A percentile compares a stretch with the other conserved stretches of the same genome.
Evolutionary conservation across 345 rosid species (phyloP).

Genomic region (Arabis alpina): DNA sequence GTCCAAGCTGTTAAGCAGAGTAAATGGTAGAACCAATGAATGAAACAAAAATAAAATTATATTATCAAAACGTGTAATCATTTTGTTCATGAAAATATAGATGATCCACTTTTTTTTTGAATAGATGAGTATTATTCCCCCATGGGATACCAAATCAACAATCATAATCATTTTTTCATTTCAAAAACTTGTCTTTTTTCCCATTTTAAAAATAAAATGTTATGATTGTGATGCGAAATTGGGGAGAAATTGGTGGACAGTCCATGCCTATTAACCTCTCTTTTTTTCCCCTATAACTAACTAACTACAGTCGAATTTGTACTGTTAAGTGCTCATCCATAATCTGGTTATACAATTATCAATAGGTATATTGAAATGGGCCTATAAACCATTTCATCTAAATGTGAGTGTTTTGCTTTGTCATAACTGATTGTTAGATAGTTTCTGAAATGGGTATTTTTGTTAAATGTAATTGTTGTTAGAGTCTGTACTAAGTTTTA

Average conservation of each 20-base stretch:
- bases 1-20: slow-evolving; percentile 38
- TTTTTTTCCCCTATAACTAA: background rate
- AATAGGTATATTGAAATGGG: background rate
- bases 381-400: background rate
- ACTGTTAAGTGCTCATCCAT: background rate
- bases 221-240: slow-evolving; percentile 35
- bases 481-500: too few relatives aligned
- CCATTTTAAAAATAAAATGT: slow-evolving; percentile 4
- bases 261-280: slow-evolving; percentile 9
- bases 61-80: slow-evolving; percentile 39
- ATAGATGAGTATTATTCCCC: slow-evolving; percentile 22
- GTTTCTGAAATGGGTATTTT: background rate
- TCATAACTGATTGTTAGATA: slow-evolving; percentile 12
- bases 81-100: slow-evolving; percentile 41
- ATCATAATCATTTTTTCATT: slow-evolving; percentile 34
- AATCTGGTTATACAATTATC: background rate
- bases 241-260: slow-evolving; percentile 33
- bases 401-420: slow-evolving; percentile 11
- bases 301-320: background rate
- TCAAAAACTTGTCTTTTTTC: slow-evolving; percentile 30
- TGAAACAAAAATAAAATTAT: slow-evolving; percentile 14
- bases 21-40: slow-evolving; percentile 33
- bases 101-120: slow-evolving; percentile 18
- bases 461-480: too few relatives aligned
- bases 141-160: slow-evolving; percentile 41